Base-by-base conservation (phyloP, 441 rosid species). In the Gossypium lobatum region DNA sequence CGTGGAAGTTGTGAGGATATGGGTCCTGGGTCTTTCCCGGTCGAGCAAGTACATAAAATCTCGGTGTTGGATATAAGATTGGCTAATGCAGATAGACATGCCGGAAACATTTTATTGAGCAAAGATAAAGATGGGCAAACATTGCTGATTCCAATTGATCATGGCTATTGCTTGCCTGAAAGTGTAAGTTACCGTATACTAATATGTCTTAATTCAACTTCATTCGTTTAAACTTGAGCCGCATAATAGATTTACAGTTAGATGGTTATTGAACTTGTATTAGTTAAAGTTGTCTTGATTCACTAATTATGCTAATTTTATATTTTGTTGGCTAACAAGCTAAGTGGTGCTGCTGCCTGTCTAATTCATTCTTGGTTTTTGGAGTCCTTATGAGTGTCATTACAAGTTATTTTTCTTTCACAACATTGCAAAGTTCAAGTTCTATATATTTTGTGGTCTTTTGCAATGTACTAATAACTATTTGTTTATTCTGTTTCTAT, bases 41-140 rank as follows among this genome's bases (percentile, higher is more conserved):
- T 85, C 14, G 85, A 90, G 63, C 91, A 92, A 84, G 94, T 92
- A 50, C 97, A 89, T 74, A 92, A 90, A 77, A 90, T 92, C 7
- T 80, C 89, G 21, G 92, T 90, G 6, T 50, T 90, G 78, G 97
- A 89, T 82, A 85, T 92, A 46, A 87, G 97, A 75, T 75, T 90
- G 81, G 94, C 97, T 7, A 92, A 92, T 70, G 93, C 96, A 3
- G 96, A 92, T 77, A 84, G 97, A 77, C 97, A 92, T 78, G 89
- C 88, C 73, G 97, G 97, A 1, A 92, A 92, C 74, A 89, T 92
- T 61, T 74, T 92, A 55, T 52, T 83, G 86, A 76, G 83, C 46
- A 86, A 84, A 73, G 84, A 77, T 60, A 81, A 78, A 28, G 77
- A 79, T 26, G 88, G 92, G 53, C 83, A 79, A 26, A 76, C 72